Percentiles rank a stretch among this genome's conserved stretches.
Evolutionary conservation across 441 rosid species (phyloP).

Genomic region (Viola pubescens): DNA sequence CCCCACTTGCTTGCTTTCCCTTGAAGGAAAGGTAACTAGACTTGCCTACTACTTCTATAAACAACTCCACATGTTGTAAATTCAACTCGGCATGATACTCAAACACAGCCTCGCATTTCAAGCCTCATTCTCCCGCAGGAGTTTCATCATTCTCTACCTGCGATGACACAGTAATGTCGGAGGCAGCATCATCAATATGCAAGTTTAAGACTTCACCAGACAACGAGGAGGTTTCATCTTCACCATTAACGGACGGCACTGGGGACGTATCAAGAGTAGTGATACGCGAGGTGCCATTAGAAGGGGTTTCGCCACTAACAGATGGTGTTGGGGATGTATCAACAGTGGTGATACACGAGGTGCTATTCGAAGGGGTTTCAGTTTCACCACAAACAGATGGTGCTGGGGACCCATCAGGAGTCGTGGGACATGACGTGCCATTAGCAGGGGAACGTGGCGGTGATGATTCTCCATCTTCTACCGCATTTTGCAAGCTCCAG

Average conservation of each 20-base stretch:
- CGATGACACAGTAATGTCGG: conserved; percentile 51
- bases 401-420: conserved; percentile 56
- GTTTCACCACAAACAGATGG: conserved; percentile 70
- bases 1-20: too few species aligned
- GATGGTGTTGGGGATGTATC: conserved; percentile 42
- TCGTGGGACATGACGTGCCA: conserved; percentile 23
- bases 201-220: conserved; percentile 50
- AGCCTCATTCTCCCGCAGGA: conserved; percentile 13
- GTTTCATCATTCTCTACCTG: conserved; percentile 42
- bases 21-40: too few species aligned
- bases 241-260: conserved; percentile 60
- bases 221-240: conserved; percentile 62
- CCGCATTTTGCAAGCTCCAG: conserved; percentile 72
- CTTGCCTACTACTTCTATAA: too few species aligned
- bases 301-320: not conserved
- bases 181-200: conserved; percentile 43
- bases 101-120: too few species aligned
- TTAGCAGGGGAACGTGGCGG: conserved; percentile 21
- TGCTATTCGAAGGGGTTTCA: conserved; percentile 55
- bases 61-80: too few species aligned
- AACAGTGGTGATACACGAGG: conserved; percentile 27
- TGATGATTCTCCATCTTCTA: conserved; percentile 40
- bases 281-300: conserved; percentile 26
- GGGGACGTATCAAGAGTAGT: conserved; percentile 54
- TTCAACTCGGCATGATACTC: too few species aligned